Evolutionary conservation across 2,329 filamentous ascomycete species (phyloP), one percentile per base, ranked within the genome.

Genomic region (Fusarium cicatricum): DNA sequence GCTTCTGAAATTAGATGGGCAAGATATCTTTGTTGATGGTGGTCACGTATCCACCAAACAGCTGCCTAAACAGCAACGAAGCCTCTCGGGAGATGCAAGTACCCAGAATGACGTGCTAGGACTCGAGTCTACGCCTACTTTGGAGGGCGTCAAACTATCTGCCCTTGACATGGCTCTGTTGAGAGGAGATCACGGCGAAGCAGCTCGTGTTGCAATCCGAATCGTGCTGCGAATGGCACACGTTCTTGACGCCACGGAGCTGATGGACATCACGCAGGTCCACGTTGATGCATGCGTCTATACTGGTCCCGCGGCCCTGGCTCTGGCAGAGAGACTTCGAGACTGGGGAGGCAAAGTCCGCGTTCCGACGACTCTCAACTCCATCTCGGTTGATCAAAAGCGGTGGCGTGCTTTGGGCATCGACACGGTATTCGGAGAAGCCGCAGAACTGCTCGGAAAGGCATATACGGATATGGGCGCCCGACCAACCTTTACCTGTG

Each of bases 401-500:
- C 44, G 64, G 10, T 67, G 64, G 64, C 29, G 62, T 2, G 46
- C 51, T 1, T 51, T 63, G 0, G 64, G 64, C 0, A 28, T 65
- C n/a, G 67, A 74, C n/a, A 41, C 66, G 0, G 51, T 42, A 1
- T 62, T 76, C 7, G 72, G 67, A 2, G 57, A 57, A 4, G 68
- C 71, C 1, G 72, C 75, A 1, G 70, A 68, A 6, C 65, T 68
- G 15, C 58, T 80, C 3, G 77, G 72, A 2, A 64, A 73, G 14
- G 59, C 64, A 2, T 67, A 50, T 19, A 40, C 43, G 1, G 64
- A 67, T 2, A 67, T 67, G 64, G 64, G 64, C 2, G 64, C 49
- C 1, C 17, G n/a, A 0, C 64, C 28, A 48, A 0, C 54, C 61
- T 67, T 65, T 43, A 67, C 64, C 0, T 67, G 64, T 12, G 64